Conservation (phyloP, 495 filamentous ascomycete genomes). For the Podospora fimiseda region DNA sequence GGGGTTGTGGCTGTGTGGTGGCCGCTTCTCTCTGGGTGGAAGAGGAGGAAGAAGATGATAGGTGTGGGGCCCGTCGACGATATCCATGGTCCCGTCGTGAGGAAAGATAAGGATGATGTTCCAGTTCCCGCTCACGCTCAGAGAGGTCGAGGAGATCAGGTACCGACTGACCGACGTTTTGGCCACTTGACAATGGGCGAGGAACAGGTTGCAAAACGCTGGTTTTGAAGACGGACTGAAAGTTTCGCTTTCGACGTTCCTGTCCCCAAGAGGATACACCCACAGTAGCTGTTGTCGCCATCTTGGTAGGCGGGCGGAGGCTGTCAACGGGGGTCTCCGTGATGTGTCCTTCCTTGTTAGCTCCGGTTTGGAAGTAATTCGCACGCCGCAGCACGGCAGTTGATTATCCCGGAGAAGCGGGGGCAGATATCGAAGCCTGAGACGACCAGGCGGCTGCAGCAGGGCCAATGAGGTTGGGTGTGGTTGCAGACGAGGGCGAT, state of each 20-base stretch:
- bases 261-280: constrained; percentile 32
- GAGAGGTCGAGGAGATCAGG: background rate
- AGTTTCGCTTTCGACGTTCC: constrained; percentile 33
- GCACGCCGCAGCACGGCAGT: background rate
- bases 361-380: background rate
- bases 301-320: background rate
- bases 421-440: background rate
- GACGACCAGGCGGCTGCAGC: background rate
- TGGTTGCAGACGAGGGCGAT: too few relatives aligned
- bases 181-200: constrained; percentile 26
- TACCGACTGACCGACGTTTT: background rate
- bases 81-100: background rate
- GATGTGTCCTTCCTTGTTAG: background rate
- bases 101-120: too few relatives aligned
- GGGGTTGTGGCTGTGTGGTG: constrained; percentile 16
- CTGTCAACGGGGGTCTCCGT: background rate
- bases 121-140: too few relatives aligned
- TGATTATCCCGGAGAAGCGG: background rate
- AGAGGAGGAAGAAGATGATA: constrained; percentile 7
- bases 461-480: too few relatives aligned
- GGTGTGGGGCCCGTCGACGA: constrained; percentile 3
- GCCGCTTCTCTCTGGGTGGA: constrained; percentile 9
- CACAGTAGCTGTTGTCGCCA: constrained; percentile 22
- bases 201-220: constrained; percentile 41
- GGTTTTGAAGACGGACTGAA: constrained; percentile 48